phyloP scores from a whole-genome alignment of 345 rosid genomes.

The Hibiscus mutabilis region DNA sequence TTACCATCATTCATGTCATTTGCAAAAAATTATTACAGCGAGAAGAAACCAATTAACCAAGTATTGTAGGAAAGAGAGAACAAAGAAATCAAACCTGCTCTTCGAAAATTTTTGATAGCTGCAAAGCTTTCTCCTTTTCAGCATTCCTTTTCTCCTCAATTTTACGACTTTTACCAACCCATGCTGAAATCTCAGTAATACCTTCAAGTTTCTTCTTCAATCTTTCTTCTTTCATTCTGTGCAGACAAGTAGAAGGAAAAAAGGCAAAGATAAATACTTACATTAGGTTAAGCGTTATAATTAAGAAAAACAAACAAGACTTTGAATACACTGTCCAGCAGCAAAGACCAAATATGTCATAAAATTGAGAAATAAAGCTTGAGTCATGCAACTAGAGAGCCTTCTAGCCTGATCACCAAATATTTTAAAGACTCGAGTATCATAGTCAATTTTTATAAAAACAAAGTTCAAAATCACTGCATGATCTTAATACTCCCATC shows the following conservation, averaged over 20 bases:
- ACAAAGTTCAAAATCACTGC: not conserved
- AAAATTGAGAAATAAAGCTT: not conserved
- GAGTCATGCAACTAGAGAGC: not conserved
- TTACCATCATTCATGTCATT: not conserved
- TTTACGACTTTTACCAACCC: slow-evolving; percentile 76
- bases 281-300: not conserved
- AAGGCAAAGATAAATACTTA: not conserved
- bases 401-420: slow-evolving; percentile 1
- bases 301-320: not conserved
- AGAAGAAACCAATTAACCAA: slow-evolving; percentile 6
- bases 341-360: not conserved
- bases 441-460: not conserved
- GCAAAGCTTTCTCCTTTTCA: slow-evolving; percentile 74
- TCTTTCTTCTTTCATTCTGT: slow-evolving; percentile 86
- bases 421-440: not conserved
- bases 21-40: not conserved
- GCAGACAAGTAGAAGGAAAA: not conserved
- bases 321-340: not conserved
- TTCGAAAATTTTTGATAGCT: slow-evolving; percentile 73
- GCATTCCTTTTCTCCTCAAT: slow-evolving; percentile 62
- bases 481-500: not conserved
- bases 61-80: slow-evolving; percentile 10
- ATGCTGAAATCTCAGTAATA: slow-evolving; percentile 57
- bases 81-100: slow-evolving; percentile 53
- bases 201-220: slow-evolving; percentile 52